Conservation (phyloP, 2,329 filamentous ascomycete genomes). For the Lachnellula occidentalis region DNA sequence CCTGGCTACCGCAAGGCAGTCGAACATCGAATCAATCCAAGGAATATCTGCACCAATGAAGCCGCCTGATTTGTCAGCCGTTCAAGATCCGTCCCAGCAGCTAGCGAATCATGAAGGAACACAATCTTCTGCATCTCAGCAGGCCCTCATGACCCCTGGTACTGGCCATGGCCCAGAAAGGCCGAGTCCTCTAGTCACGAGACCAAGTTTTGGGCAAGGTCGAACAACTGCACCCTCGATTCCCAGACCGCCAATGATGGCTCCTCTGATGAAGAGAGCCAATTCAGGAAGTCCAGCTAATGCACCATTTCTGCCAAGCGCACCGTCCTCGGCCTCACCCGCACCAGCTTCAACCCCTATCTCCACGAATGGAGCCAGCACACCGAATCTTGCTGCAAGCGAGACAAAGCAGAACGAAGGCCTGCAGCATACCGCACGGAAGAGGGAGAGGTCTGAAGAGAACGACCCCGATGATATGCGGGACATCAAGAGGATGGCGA, state of each 20-base stretch:
- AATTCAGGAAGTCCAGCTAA: constrained; percentile 21
- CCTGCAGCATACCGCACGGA: constrained; percentile 15
- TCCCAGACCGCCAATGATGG: constrained; percentile 28
- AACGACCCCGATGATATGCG: constrained; percentile 16
- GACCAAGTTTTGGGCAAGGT: constrained; percentile 26
- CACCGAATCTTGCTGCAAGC: constrained; percentile 7
- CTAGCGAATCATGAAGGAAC: constrained; percentile 17
- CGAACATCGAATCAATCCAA: constrained; percentile 9
- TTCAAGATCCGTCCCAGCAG: constrained; percentile 12
- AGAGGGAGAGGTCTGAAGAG: constrained; percentile 20
- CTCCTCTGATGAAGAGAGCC: constrained; percentile 19
- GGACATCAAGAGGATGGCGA: constrained; percentile 20
- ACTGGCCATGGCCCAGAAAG: constrained; percentile 9
- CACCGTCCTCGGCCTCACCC: constrained; percentile 22
- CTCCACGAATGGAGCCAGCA: constrained; percentile 5
- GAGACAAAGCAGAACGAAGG: constrained; percentile 10
- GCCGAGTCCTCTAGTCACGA: constrained; percentile 19
- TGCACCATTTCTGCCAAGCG: constrained; percentile 14
- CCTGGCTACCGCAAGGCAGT: constrained; percentile 20
- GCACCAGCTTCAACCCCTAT: constrained; percentile 8
- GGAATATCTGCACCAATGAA: not conserved
- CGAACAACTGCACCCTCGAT: constrained; percentile 19
- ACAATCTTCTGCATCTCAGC: constrained; percentile 16
- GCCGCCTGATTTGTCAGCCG: constrained; percentile 5
- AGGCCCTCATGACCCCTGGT: constrained; percentile 10